Evolutionary conservation across 2,329 filamentous ascomycete species (phyloP), one percentile per base, ranked within the genome.

Genomic region (Monilinia aucupariae): DNA sequence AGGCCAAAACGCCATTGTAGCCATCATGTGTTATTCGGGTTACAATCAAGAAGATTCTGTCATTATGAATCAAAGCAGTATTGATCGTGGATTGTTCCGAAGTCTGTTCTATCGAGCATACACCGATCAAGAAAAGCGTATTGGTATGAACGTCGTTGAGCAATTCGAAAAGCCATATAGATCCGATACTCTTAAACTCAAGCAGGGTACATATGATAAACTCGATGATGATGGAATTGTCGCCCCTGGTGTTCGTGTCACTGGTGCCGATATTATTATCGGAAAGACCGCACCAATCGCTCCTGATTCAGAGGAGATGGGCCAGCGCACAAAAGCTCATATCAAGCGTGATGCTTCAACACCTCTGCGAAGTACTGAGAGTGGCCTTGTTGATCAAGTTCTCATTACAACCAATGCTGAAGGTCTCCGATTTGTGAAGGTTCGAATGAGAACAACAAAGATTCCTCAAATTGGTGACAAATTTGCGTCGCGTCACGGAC

Each of bases 11-110:
- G 94, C 94, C 25, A 99, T 99, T 71, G 94, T 99, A 15, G 96
- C 94, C 48, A 99, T 99, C 77, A 87, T 92, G 64, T 96, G 90
- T 75, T 99, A 99, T 78, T 96, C 92, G 61, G 94, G 94, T 65
- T 99, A 99, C 81, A 99, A 99, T 77, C 96, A 99, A 76, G 94
- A 99, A 91, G 94, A 99, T 86, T 99, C 94, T 69, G 93, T 99
- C 69, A 96, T 99, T 72, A 97, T 99, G 94, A 99, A 99, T 77
- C 94, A 99, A 79, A 97, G 92, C 79, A 96, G 92, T 77, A 97
- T 99, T 72, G 94, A 99, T 76, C 90, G 94, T 73, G 94, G 94
- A 67, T 82, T 99, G 5, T 99, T 99, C 87, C 86, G 96, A 73
- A 97, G 92, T 83, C 79, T 99, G 61, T 99, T 97, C 81, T 99